Base-by-base conservation (phyloP, 1,284 basidiomycete genomes). In the Golubevia pallescens region DNA sequence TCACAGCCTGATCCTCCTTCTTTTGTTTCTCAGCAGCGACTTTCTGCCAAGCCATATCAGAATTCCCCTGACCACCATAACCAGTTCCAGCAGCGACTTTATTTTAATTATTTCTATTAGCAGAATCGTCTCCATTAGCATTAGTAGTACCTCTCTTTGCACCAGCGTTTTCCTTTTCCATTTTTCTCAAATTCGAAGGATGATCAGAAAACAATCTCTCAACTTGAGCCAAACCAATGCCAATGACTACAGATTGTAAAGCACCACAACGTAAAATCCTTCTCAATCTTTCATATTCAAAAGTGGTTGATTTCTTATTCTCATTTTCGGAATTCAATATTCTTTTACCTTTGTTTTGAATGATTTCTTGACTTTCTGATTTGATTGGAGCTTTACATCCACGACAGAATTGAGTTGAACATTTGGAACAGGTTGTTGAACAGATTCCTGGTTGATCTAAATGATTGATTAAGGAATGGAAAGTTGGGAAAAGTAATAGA, bases 141-240 rank as follows among this genome's bases (percentile, higher is more conserved):
- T 58, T 48, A 28, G 53, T 34, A 20, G 51, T 24, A 23, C 28
- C 19, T 23, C 52, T 48, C 13, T 23, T 20, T 5, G 6, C 20
- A 2, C 8, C 48, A 34, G 20, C 56, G 7, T 24, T 20, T 20
- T 51, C 55, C 23, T 23, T 34, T 6, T 32, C 14, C 2, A 42
- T 16, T 19, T 24, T 60, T 20, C 38, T 32, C 8, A 14, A 13
- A n/a, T 48, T 51, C 3, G 63, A 28, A 14, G 24, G 51, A 34
- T 61, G 59, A 38, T 52, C 48, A 20, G 59, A 23, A 32, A 60
- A 53, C 13, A 63, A n/a, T 14, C 52, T 42, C 53, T 63, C 65
- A 52, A 69, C 56, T 51, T 66, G 67, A n/a, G 60, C 65, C 3
- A 69, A 62, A 3, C 68, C 68, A 32, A 51, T 57, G n/a, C 65